Evolutionary conservation across 192 early-diverging fungal species (phyloP), one percentile per base, ranked within the genome.

Genomic region (Rhizophlyctis rosea): DNA sequence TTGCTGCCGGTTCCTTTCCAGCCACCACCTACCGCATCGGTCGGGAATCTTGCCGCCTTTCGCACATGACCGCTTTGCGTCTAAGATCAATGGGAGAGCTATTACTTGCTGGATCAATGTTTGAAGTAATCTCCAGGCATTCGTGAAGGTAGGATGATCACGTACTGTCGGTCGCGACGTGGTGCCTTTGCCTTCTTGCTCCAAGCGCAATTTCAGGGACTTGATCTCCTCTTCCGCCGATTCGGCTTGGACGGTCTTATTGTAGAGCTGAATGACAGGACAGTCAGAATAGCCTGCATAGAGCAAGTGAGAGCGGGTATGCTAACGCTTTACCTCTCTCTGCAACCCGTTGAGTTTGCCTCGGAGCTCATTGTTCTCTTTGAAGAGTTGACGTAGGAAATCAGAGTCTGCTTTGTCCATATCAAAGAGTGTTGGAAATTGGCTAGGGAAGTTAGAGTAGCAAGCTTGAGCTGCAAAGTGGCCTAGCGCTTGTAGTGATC

Each of bases 351-450:
- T 81, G 23, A 63, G 57, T 60, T 75, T 68, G 3, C 63, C 68
- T 44, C 83, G 34, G 13, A 85, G 65, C 56, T 83, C 76, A 65
- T 79, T 84, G 62, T 84, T 84, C 54, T 83, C 81, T 36, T 67
- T 61, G 61, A 85, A 85, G 16, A 85, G 60, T 32, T 76, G 74
- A 23, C 73, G 76, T 4, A 85, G 57, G 24, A 85, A 76, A 44
- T 85, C 81, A 2, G 76, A 36, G 47, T 85, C 83, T 27, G 71
- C 78, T 57, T 85, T 75, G 47, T 82, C 77, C 81, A 82, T 82
- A n/a, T n/a, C n/a, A n/a, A n/a, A n/a, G n/a, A n/a, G n/a, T n/a
- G n/a, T n/a, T n/a, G n/a, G n/a, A n/a, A n/a, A n/a, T n/a, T n/a
- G n/a, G n/a, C n/a, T n/a, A n/a, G n/a, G n/a, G n/a, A n/a, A n/a